Evolutionary conservation across 352 stramenopile species (phyloP).

Genomic region (Globisporangium sylvaticum): DNA sequence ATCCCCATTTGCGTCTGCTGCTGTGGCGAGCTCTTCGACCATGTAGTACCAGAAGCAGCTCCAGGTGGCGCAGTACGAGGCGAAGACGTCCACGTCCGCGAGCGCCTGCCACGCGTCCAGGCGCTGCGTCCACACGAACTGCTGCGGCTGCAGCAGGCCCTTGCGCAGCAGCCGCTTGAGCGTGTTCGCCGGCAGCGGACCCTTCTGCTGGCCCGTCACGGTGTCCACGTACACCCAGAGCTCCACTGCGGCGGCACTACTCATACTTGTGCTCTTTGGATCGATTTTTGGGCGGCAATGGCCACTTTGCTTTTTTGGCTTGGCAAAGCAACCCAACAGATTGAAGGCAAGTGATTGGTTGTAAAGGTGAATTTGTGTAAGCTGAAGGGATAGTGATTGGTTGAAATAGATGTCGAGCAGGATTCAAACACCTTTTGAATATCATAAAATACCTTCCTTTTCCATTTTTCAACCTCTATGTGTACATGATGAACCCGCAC

Average conservation of each 20-base stretch:
- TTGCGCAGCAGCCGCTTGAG: slow-evolving; percentile 72
- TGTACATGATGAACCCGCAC: too few species aligned
- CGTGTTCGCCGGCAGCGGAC: slow-evolving; percentile 47
- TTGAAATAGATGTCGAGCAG: not conserved
- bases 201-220: slow-evolving; percentile 55
- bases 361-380: not conserved
- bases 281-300: not conserved
- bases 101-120: slow-evolving; percentile 57
- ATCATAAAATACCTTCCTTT: too few species aligned
- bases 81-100: slow-evolving; percentile 41
- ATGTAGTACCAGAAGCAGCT: slow-evolving; percentile 61
- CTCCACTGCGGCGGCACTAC: slow-evolving; percentile 14
- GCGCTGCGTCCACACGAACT: slow-evolving; percentile 69
- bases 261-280: not conserved
- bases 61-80: slow-evolving; percentile 51
- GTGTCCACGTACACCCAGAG: slow-evolving; percentile 79
- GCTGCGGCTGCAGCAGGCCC: slow-evolving; percentile 48
- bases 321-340: not conserved
- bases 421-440: not conserved
- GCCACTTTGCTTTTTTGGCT: slow-evolving; percentile 2
- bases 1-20: too few species aligned
- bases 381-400: not conserved
- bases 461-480: too few species aligned
- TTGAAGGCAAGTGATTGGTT: not conserved
- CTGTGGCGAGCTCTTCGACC: slow-evolving; percentile 15